Conservation (phyloP, 306 rosid genomes). For the Rosa multiflora region DNA sequence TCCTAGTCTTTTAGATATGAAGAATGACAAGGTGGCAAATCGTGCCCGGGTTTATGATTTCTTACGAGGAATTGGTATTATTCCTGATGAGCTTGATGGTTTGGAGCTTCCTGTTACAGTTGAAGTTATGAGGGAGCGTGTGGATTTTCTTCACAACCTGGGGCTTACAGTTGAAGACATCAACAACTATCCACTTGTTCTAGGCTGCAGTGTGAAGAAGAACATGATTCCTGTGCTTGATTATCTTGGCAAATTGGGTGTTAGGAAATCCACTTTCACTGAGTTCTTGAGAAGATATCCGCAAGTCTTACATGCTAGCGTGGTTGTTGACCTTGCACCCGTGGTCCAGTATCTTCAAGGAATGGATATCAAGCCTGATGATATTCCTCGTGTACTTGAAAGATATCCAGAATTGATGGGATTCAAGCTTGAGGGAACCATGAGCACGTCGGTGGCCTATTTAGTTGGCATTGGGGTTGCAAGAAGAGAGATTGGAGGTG, state of each 20-base stretch:
- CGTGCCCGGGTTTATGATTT: constrained; percentile 75
- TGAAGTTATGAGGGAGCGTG: constrained; percentile 89
- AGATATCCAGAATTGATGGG: constrained; percentile 87
- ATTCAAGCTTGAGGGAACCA: constrained; percentile 96
- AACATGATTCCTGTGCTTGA: constrained; percentile 98
- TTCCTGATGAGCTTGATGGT: constrained; percentile 98
- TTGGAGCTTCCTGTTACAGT: constrained; percentile 94
- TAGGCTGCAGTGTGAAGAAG: constrained; percentile 97
- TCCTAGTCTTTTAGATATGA: constrained; percentile 86
- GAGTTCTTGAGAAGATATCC: constrained; percentile 86
- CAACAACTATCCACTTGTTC: constrained; percentile 91
- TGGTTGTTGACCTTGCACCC: constrained; percentile 83
- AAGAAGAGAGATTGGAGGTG: constrained; percentile 84
- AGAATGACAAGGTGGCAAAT: constrained; percentile 51
- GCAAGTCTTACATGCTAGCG: constrained; percentile 95
- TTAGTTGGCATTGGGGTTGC: constrained; percentile 87
- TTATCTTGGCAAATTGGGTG: constrained; percentile 94
- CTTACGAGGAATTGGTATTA: constrained; percentile 68
- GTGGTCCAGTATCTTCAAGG: constrained; percentile 91
- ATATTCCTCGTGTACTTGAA: constrained; percentile 85
- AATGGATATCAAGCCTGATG: constrained; percentile 80
- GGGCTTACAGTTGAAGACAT: constrained; percentile 86
- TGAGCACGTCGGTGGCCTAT: constrained; percentile 96
- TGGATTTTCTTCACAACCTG: constrained; percentile 81
- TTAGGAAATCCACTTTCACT: constrained; percentile 76